Base-by-base conservation (phyloP, 306 rosid species). In the Clitoria ternatea region DNA sequence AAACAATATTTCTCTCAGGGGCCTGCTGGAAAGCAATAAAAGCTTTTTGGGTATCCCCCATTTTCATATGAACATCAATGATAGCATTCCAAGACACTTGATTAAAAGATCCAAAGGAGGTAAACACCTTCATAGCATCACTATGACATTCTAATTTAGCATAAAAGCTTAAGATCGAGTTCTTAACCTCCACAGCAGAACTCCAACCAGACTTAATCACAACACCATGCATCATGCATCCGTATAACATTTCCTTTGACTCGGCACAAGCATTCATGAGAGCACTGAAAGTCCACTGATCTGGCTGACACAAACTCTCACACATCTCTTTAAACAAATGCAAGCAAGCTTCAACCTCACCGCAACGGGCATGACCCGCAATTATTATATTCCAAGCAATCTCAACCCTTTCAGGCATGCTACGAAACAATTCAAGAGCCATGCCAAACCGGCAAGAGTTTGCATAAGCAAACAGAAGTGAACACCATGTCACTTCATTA, bases 51-150 rank as follows among this genome's bases (percentile, higher is more conserved):
- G 85, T 70, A 54, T 85, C 79, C 33, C 97, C 96, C 24, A 77
- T 47, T 79, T 85, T 91, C 96, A 91, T 91, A 79, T 91, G 83
- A 10, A 87, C 85, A 84, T 89, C 91, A 61, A 89, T 80, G 73
- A 91, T 82, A 10, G 91, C 91, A 77, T 91, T 91, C 91, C 92
- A 87, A 6, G 97, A 89, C 50, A 89, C 92, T 66, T 84, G 91
- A 62, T 82, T 87, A 20, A 61, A 77, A 43, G 49, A 56, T 14
- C 74, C 80, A 80, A 71, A 55, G 52, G 91, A 86, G 36, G 85
- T 72, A 61, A 85, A 80, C 39, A 82, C 81, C 72, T 59, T 85
- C 62, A 74, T 77, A 35, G 72, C 88, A 80, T 84, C 88, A 36
- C 36, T 55, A 3, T 40, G 85, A 78, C 86, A 67, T 45, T 89